Conservation (phyloP, 352 stramenopile genomes). For the Phytophthora brassicae region DNA sequence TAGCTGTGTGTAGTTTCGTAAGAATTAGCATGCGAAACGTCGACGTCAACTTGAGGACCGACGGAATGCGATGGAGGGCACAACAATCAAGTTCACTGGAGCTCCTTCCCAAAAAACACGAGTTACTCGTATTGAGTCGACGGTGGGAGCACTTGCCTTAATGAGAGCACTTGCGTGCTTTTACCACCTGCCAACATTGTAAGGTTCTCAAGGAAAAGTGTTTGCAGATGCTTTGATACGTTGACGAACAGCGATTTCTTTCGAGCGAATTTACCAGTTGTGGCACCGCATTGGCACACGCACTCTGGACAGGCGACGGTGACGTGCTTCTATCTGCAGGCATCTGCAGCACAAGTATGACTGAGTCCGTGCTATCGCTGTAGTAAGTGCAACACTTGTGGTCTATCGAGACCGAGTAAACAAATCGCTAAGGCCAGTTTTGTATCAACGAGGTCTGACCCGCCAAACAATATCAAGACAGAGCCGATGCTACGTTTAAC, state of each 20-base stretch:
- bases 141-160: background rate
- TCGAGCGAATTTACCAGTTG: constrained; percentile 14
- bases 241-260: constrained; percentile 25
- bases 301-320: constrained; percentile 15
- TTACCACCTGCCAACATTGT: constrained; percentile 18
- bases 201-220: constrained; percentile 10
- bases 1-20: background rate
- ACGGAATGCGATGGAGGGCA: background rate
- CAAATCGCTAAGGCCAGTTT: too few species aligned
- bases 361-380: background rate
- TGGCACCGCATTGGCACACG: constrained; percentile 7
- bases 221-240: constrained; percentile 15
- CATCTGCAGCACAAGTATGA: constrained; percentile 2
- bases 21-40: background rate
- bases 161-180: constrained; percentile 17
- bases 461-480: too few species aligned
- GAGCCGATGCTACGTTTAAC: background rate
- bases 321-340: constrained; percentile 16
- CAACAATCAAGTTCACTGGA: constrained; percentile 13
- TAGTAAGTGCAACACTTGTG: background rate
- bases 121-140: background rate
- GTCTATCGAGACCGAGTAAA: background rate
- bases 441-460: background rate
- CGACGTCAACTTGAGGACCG: background rate
- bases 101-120: constrained; percentile 6